Evolutionary conservation across 306 rosid genomes (phyloP).

Genomic region (Trifolium dubium): DNA sequence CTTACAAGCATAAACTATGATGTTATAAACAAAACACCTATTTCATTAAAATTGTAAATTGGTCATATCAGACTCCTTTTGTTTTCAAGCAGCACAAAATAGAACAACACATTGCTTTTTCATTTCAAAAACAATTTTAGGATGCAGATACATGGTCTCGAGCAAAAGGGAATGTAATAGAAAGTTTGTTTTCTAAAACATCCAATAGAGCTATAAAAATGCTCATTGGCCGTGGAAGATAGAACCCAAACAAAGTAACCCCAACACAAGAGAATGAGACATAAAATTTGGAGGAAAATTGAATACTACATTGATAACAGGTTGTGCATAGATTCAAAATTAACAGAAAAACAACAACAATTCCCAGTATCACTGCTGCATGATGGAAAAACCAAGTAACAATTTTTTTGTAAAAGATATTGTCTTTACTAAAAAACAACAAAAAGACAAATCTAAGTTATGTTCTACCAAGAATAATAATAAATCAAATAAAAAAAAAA

Average conservation of each 20-base stretch:
- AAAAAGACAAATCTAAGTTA: conserved; percentile 11
- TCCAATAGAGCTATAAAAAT: conserved; percentile 9
- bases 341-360: conserved; percentile 7
- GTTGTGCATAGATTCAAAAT: background rate
- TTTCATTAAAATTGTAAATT: conserved; percentile 24
- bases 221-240: background rate
- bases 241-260: conserved; percentile 24
- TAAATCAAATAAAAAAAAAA: conserved; percentile 10
- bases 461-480: background rate
- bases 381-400: conserved; percentile 35
- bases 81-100: conserved; percentile 32
- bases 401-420: conserved; percentile 8
- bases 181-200: conserved; percentile 12
- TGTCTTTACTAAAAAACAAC: background rate
- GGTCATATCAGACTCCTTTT: conserved; percentile 1
- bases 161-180: conserved; percentile 31
- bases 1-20: conserved; percentile 5
- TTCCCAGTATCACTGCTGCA: conserved; percentile 38
- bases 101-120: background rate
- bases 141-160: background rate
- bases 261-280: conserved; percentile 1
- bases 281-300: conserved; percentile 2
- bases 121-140: conserved; percentile 22
- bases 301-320: background rate
- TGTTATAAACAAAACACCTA: background rate